phyloP scores from a whole-genome alignment of 495 filamentous ascomycete species.

The Hamigera avellanea region DNA sequence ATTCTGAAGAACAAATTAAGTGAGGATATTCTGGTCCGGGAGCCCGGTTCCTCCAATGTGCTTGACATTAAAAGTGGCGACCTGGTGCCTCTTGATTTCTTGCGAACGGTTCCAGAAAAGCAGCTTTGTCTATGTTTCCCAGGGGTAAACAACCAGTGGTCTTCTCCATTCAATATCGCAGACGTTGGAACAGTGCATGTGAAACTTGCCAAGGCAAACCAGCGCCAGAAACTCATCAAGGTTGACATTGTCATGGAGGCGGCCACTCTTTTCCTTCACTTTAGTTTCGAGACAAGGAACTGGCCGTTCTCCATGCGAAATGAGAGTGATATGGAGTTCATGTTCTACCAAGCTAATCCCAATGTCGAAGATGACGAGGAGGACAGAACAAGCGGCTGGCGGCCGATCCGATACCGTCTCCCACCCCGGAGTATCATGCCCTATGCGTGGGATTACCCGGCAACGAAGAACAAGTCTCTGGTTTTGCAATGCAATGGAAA shows the following conservation, averaged over 20 bases:
- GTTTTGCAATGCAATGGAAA: slow-evolving; percentile 68
- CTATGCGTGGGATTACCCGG: slow-evolving; percentile 97
- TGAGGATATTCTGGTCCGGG: slow-evolving; percentile 79
- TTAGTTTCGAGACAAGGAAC: slow-evolving; percentile 79
- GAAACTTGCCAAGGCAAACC: slow-evolving; percentile 81
- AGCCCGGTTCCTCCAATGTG: slow-evolving; percentile 75
- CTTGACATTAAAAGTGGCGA: slow-evolving; percentile 64
- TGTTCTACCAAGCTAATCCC: slow-evolving; percentile 80
- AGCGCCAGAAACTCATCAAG: slow-evolving; percentile 79
- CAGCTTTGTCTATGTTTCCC: slow-evolving; percentile 90
- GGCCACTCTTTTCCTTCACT: slow-evolving; percentile 83
- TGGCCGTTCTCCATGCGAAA: slow-evolving; percentile 99
- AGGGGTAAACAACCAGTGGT: slow-evolving; percentile 95
- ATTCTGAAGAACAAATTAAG: slow-evolving; percentile 85
- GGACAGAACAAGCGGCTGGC: slow-evolving; percentile 68
- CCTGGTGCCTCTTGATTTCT: slow-evolving; percentile 73
- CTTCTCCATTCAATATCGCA: slow-evolving; percentile 92
- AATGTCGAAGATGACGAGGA: slow-evolving; percentile 73
- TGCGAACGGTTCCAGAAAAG: slow-evolving; percentile 66
- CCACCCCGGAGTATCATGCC: slow-evolving; percentile 97
- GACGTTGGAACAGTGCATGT: slow-evolving; percentile 85
- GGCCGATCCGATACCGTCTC: slow-evolving; percentile 83
- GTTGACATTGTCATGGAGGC: slow-evolving; percentile 85
- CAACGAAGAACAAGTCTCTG: slow-evolving; percentile 89
- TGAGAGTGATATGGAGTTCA: slow-evolving; percentile 90